Percentiles rank a stretch among this genome's conserved stretches.
phyloP scores from a whole-genome alignment of 352 stramenopile species.

The Pythium periplocum region DNA sequence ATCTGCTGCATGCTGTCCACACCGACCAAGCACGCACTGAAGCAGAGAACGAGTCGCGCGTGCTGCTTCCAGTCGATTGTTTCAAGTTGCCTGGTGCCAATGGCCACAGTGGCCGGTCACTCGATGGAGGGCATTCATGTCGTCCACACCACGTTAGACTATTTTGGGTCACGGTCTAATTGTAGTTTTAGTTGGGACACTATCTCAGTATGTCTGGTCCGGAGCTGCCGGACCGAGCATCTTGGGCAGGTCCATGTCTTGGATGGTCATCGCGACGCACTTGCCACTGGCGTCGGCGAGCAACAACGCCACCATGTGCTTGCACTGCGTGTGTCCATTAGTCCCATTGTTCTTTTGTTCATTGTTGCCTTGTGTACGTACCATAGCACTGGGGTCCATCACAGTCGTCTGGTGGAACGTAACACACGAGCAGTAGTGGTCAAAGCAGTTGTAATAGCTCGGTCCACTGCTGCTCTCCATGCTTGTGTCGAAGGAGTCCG shows the following conservation, averaged over 20 bases:
- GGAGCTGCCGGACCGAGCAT: slow-evolving; percentile 38
- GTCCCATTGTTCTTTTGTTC: too few species aligned
- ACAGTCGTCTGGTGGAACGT: slow-evolving; percentile 42
- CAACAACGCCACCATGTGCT: slow-evolving; percentile 62
- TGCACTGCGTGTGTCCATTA: slow-evolving; percentile 33
- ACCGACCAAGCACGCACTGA: too few species aligned
- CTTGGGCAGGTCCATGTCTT: slow-evolving; percentile 49
- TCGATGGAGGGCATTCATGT: background rate
- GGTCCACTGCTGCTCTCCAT: slow-evolving; percentile 33
- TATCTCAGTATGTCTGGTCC: slow-evolving; percentile 1
- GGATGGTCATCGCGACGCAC: slow-evolving; percentile 38
- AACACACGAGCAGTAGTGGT: slow-evolving; percentile 61
- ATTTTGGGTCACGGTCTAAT: slow-evolving; percentile 1
- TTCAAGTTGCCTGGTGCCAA: slow-evolving; percentile 11
- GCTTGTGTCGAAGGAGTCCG: slow-evolving; percentile 39
- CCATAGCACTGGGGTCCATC: slow-evolving; percentile 44
- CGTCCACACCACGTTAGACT: slow-evolving; percentile 5
- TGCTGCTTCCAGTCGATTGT: slow-evolving; percentile 16
- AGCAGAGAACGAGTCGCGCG: too few species aligned
- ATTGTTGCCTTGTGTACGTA: slow-evolving; percentile 9
- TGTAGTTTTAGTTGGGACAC: slow-evolving; percentile 8
- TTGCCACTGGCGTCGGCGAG: slow-evolving; percentile 49
- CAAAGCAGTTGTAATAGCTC: slow-evolving; percentile 72
- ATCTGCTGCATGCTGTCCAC: too few species aligned
- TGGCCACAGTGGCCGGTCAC: too few species aligned